A percentile compares a stretch with the other conserved stretches of the same genome.
phyloP scores from a whole-genome alignment of 1,284 basidiomycete species.

The Fomitopsis betulina region DNA sequence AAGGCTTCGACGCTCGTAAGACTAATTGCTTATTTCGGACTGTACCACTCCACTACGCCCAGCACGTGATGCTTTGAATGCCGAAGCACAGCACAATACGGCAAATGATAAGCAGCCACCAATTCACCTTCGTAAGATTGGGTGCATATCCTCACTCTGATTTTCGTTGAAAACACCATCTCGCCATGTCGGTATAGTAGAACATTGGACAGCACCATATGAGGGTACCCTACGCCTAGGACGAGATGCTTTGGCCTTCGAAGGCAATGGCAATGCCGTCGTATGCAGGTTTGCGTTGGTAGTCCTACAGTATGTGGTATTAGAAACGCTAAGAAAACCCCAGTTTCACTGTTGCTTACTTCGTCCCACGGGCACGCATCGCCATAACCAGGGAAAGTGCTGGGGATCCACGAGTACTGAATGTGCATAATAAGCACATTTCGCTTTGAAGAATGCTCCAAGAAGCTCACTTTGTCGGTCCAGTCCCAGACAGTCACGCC shows the following conservation, averaged over 20 bases:
- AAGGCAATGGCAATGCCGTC: slow-evolving; percentile 17
- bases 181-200: neutral
- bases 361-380: slow-evolving; percentile 32
- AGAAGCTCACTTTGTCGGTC: slow-evolving; percentile 32
- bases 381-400: slow-evolving; percentile 31
- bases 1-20: neutral
- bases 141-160: too few species aligned
- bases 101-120: too few species aligned
- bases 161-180: neutral
- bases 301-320: slow-evolving; percentile 4
- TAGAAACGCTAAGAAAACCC: neutral
- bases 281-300: slow-evolving; percentile 16
- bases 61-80: too few species aligned
- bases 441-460: neutral
- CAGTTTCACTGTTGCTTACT: slow-evolving; percentile 12
- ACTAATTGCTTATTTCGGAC: neutral
- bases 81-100: too few species aligned
- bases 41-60: neutral
- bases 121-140: too few species aligned
- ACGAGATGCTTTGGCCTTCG: neutral
- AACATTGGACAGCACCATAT: neutral
- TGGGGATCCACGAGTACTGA: slow-evolving; percentile 33
- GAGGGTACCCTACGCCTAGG: neutral
- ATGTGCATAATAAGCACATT: neutral
- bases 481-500: slow-evolving; percentile 49